phyloP scores from a whole-genome alignment of 345 rosid species.

The Syzygium aqueum region DNA sequence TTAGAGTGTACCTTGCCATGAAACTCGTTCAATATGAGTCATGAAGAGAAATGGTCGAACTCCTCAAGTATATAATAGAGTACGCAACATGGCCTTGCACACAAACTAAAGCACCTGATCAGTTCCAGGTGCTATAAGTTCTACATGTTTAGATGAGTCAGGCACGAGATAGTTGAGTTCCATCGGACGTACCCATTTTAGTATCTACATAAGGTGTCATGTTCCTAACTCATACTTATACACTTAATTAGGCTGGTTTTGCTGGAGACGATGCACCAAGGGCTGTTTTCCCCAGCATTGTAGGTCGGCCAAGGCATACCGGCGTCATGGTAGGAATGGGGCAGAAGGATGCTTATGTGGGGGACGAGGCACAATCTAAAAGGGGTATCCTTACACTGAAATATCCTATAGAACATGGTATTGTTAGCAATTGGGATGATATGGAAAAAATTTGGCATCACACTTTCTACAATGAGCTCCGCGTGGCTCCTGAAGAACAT shows the following conservation, averaged over 20 bases:
- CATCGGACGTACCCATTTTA: neutral
- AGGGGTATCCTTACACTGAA: slow-evolving; percentile 59
- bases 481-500: slow-evolving; percentile 53
- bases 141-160: neutral
- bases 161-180: neutral
- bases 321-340: slow-evolving; percentile 73
- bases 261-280: slow-evolving; percentile 64
- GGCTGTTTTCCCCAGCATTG: slow-evolving; percentile 59
- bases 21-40: neutral
- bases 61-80: neutral
- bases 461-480: slow-evolving; percentile 56
- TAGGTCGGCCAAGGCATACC: slow-evolving; percentile 59
- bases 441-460: slow-evolving; percentile 71
- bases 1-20: neutral
- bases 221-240: neutral
- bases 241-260: slow-evolving; percentile 31
- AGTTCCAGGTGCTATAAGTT: neutral
- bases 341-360: slow-evolving; percentile 58
- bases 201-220: neutral
- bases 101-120: neutral
- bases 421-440: slow-evolving; percentile 67
- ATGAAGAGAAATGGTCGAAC: neutral
- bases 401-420: slow-evolving; percentile 58
- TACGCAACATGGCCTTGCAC: neutral
- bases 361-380: slow-evolving; percentile 62